These are phyloP conservation scores for Rubroshorea leprosula DNA, from an alignment of 345 rosid species.

Conservation along the genomic window DNA sequence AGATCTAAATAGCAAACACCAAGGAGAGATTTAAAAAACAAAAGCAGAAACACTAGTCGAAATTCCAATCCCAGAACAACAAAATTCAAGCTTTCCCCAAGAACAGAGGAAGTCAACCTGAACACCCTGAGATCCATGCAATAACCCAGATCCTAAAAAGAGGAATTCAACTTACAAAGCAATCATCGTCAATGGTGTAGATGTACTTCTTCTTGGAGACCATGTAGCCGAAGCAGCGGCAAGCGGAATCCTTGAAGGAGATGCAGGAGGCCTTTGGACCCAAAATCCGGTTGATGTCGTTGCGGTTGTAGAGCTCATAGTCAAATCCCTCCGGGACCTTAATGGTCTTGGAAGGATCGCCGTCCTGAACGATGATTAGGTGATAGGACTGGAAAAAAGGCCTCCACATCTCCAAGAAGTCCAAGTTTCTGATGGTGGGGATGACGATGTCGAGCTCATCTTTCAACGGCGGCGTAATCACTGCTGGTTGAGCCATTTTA, in stretches of 20 bases:
- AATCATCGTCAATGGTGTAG: slow-evolving; percentile 86
- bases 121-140: too few relatives aligned
- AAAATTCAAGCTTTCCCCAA: not conserved
- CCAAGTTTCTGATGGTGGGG: slow-evolving; percentile 74
- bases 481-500: slow-evolving; percentile 29
- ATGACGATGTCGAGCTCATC: slow-evolving; percentile 85
- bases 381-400: slow-evolving; percentile 73
- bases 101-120: not conserved
- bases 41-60: not conserved
- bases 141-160: not conserved
- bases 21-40: not conserved
- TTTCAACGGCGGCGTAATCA: slow-evolving; percentile 36
- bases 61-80: not conserved
- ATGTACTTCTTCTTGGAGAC: slow-evolving; percentile 83
- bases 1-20: slow-evolving; percentile 8
- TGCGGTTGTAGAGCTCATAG: slow-evolving; percentile 79
- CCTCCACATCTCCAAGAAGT: slow-evolving; percentile 80
- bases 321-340: slow-evolving; percentile 72
- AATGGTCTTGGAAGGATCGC: slow-evolving; percentile 66
- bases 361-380: slow-evolving; percentile 83
- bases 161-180: slow-evolving; percentile 55
- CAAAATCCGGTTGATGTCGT: slow-evolving; percentile 67
- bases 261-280: slow-evolving; percentile 79
- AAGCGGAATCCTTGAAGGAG: slow-evolving; percentile 68
- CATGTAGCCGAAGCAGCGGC: slow-evolving; percentile 76